phyloP scores from a whole-genome alignment of 225 moss, liverwort and hornwort species.

The Sphagnum tenellum region DNA sequence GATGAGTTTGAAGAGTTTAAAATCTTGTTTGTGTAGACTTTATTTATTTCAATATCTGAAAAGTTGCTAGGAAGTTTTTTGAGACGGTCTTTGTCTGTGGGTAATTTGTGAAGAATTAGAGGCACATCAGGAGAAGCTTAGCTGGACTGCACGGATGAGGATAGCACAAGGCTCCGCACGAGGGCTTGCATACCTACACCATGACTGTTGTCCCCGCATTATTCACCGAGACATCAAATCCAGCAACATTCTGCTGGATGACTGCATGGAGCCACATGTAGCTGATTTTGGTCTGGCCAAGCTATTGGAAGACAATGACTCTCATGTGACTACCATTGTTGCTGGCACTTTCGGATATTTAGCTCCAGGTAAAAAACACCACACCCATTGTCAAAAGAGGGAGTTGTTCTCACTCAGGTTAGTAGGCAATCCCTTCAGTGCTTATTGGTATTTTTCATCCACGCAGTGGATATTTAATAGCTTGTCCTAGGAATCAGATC shows the following conservation, averaged over 20 bases:
- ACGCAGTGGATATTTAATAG: no score
- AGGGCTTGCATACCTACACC: conserved; percentile 57
- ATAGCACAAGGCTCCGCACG: conserved; percentile 47
- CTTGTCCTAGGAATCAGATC: no score
- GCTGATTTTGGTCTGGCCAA: conserved; percentile 63
- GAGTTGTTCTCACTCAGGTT: no score
- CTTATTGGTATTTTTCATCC: no score
- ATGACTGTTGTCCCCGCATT: conserved; percentile 53
- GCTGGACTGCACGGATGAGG: conserved; percentile 31
- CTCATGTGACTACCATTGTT: conserved; percentile 78
- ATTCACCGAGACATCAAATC: conserved; percentile 53
- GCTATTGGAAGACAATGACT: conserved; percentile 45
- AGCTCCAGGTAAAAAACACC: conserved; percentile 48
- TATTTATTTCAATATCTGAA: no score
- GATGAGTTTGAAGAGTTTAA: no score
- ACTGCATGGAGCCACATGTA: conserved; percentile 47
- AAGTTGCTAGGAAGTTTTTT: no score
- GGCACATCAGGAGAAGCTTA: conserved; percentile 23
- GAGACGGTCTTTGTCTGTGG: no score
- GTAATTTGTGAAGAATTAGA: conserved; percentile 33
- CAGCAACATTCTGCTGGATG: conserved; percentile 53
- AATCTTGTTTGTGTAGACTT: no score
- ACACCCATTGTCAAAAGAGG: no score
- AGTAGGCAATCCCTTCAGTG: no score
- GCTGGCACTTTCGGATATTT: conserved; percentile 88